These are phyloP conservation scores for Tritrichomonas foetus DNA, from an alignment of 208 protist genomes.

Conservation along the genomic window DNA sequence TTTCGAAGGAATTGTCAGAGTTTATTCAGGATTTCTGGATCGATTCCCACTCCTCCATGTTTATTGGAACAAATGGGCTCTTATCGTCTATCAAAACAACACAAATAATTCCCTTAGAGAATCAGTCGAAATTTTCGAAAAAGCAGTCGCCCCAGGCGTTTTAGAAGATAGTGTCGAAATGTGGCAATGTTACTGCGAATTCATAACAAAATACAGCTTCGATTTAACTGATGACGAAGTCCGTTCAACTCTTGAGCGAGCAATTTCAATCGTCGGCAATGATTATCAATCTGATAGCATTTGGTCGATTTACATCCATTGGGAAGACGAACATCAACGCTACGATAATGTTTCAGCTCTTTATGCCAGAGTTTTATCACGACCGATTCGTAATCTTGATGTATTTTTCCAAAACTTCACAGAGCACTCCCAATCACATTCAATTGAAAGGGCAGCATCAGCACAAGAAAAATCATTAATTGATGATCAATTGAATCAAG, in stretches of 20 bases:
- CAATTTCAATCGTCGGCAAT: neutral
- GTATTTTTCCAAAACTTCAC: neutral
- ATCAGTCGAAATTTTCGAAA: neutral
- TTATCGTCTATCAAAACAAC: neutral
- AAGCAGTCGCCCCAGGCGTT: neutral
- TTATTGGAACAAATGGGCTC: constrained; percentile 18
- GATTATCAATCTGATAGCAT: constrained; percentile 17
- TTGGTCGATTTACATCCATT: constrained; percentile 31
- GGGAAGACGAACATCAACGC: neutral
- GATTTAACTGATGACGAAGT: neutral
- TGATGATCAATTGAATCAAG: neutral
- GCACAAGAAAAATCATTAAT: neutral
- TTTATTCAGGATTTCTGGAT: neutral
- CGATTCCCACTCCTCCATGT: neutral
- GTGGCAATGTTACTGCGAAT: constrained; percentile 30
- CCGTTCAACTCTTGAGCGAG: neutral
- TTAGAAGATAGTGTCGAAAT: constrained; percentile 3
- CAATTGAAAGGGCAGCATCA: neutral
- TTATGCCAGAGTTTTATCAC: neutral
- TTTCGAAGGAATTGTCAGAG: neutral
- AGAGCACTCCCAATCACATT: neutral
- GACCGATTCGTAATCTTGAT: neutral
- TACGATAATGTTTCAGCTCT: neutral
- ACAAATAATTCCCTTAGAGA: neutral
- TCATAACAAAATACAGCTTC: neutral